phyloP scores from a whole-genome alignment of 2,329 filamentous ascomycete genomes.

The Talaromyces islandicus region DNA sequence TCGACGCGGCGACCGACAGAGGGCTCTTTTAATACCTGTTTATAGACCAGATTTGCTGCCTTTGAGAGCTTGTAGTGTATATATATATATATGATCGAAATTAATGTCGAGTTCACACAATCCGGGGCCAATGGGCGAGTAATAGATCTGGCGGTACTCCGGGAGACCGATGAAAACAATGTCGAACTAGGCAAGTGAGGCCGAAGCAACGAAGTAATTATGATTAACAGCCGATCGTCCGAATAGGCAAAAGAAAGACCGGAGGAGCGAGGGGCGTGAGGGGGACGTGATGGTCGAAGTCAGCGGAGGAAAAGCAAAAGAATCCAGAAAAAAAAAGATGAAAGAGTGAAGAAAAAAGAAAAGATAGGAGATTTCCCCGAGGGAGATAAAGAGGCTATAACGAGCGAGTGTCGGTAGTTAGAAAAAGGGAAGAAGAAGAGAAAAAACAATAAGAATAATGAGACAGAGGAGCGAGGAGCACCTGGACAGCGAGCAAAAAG shows the following conservation, averaged over 20 bases:
- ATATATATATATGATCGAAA: neutral
- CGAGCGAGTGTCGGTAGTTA: neutral
- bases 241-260: neutral
- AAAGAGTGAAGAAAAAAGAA: conserved; percentile 14
- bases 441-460: conserved; percentile 4
- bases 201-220: neutral
- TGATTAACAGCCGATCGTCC: neutral
- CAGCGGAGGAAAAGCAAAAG: neutral
- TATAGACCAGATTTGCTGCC: neutral
- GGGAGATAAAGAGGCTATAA: neutral
- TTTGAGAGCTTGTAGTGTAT: neutral
- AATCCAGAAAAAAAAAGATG: conserved; percentile 4
- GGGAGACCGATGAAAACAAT: neutral
- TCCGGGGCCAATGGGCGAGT: neutral
- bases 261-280: conserved; percentile 12
- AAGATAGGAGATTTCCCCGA: conserved; percentile 11
- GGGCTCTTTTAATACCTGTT: neutral
- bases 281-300: conserved; percentile 6
- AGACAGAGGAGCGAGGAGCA: conserved; percentile 12
- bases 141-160: neutral
- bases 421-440: neutral
- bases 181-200: neutral
- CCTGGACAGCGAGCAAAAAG: conserved; percentile 18
- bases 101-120: neutral
- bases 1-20: neutral